Base-by-base conservation (phyloP, 768 basidiomycete genomes). In the Tricholoma saponaceum region DNA sequence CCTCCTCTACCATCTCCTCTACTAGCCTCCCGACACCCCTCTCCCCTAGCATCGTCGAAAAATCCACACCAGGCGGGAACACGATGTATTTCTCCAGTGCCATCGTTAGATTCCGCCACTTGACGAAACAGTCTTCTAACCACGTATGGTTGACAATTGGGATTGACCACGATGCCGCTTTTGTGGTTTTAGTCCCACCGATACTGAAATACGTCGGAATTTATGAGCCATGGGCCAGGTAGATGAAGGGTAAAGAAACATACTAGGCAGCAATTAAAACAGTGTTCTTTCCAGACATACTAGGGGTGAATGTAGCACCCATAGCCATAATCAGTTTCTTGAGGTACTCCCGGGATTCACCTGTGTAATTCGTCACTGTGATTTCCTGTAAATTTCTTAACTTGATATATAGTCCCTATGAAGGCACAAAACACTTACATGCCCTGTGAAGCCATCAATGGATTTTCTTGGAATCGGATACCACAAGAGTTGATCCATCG, bases 81-180 rank as follows among this genome's bases (percentile, higher is more conserved):
- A 76, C 65, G 58, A 86, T 82, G 70, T 92, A 93, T 56, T 85
- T 86, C 51, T 84, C 82, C 16, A 78, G 70, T 0, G 81, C 85
- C 12, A 83, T 79, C 0, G 86, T 86, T 57, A 90, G 74, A 32
- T 80, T 78, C 49, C 81, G 80, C 94, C 95, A 97, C 52, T 84
- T 79, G 20, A 84, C 72, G 66, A 95, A 90, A 67, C 92, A 95
- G 60, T 95, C 92, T 66, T 97, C 95, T 3, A 97, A 77, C 92
- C 93, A 97, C 0, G 81, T 79, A 63, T 98, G 95, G 63, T 94
- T 96, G 10, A 95, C 88, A 57, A 95, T 77, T 0, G 92, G 87
- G 59, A 95, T 89, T 0, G 82, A 83, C 95, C 95, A 96, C 0
- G 83, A 74, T 7, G 77, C 74, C 0, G 93, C 92, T 64, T 89